A percentile compares a stretch with the other conserved stretches of the same genome.
These are phyloP conservation scores for Eucalyptus sp. DNA, from an alignment of 345 rosid genomes.

Conservation along the genomic window DNA sequence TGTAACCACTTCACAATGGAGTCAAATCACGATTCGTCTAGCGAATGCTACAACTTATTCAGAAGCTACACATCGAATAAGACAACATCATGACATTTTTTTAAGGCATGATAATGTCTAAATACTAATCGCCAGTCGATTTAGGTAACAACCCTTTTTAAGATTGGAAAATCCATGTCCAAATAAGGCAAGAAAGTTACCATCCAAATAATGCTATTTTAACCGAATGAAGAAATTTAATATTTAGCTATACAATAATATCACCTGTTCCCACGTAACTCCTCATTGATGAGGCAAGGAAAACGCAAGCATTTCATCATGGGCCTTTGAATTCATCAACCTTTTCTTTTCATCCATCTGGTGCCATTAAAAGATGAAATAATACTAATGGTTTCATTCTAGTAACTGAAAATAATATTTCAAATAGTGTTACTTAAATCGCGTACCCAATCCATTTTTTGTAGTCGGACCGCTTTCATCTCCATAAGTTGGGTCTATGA, in stretches of 20 bases:
- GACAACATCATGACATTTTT: not conserved
- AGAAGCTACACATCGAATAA: not conserved
- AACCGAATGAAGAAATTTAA: not conserved
- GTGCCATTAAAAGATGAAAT: not conserved
- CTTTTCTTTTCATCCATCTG: not conserved
- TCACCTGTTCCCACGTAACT: not conserved
- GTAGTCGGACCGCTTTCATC: not conserved
- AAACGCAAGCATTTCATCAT: not conserved
- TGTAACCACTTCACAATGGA: not conserved
- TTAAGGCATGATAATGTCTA: not conserved
- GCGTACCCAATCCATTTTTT: not conserved
- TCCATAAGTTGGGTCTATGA: not conserved
- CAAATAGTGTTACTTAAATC: not conserved
- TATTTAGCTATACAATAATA: not conserved
- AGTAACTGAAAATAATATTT: not conserved
- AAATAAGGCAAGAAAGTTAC: not conserved
- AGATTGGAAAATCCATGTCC: not conserved
- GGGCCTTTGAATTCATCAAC: not conserved
- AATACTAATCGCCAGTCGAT: not conserved
- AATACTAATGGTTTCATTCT: not conserved
- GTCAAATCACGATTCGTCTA: not conserved
- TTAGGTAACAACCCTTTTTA: not conserved
- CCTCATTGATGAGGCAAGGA: not conserved
- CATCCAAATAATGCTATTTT: not conserved
- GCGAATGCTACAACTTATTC: not conserved